Conservation (phyloP, 257 asterid species). For the Solanum tacnaense region DNA sequence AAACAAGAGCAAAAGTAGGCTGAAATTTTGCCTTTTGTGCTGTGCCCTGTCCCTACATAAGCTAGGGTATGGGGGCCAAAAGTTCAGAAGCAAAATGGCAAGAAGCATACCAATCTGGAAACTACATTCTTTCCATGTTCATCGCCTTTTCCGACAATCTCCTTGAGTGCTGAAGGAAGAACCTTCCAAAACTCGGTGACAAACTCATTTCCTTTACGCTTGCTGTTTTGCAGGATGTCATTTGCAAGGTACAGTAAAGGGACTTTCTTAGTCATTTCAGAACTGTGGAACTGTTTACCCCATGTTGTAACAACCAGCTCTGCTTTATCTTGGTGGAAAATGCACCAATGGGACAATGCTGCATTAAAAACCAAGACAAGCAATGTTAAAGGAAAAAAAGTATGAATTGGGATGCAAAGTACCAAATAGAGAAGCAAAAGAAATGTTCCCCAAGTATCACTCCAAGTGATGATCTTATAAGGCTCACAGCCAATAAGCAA, state of each 20-base stretch:
- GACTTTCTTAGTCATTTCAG: slow-evolving; percentile 60
- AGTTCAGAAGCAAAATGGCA: not conserved
- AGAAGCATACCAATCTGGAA: slow-evolving; percentile 68
- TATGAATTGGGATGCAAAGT: not conserved
- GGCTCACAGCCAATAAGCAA: not conserved
- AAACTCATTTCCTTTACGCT: slow-evolving; percentile 87
- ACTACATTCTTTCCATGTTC: slow-evolving; percentile 59
- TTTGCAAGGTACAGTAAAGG: slow-evolving; percentile 90
- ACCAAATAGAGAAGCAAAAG: not conserved
- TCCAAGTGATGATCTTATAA: not conserved
- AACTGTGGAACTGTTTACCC: slow-evolving; percentile 70
- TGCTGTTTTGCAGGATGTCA: slow-evolving; percentile 90
- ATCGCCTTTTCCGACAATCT: slow-evolving; percentile 51
- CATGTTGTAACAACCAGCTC: slow-evolving; percentile 78
- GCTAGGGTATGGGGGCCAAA: not conserved
- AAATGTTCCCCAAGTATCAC: not conserved
- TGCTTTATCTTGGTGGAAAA: slow-evolving; percentile 87
- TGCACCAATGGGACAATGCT: slow-evolving; percentile 98
- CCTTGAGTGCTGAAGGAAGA: slow-evolving; percentile 85
- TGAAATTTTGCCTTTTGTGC: not conserved
- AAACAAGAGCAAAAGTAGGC: not conserved
- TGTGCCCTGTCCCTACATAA: not conserved
- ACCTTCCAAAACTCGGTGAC: slow-evolving; percentile 89
- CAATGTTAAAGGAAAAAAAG: not conserved
- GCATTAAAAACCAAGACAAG: slow-evolving; percentile 31